Evolutionary conservation across 768 basidiomycete genomes (phyloP).

Genomic region (Boletus reticuloceps): DNA sequence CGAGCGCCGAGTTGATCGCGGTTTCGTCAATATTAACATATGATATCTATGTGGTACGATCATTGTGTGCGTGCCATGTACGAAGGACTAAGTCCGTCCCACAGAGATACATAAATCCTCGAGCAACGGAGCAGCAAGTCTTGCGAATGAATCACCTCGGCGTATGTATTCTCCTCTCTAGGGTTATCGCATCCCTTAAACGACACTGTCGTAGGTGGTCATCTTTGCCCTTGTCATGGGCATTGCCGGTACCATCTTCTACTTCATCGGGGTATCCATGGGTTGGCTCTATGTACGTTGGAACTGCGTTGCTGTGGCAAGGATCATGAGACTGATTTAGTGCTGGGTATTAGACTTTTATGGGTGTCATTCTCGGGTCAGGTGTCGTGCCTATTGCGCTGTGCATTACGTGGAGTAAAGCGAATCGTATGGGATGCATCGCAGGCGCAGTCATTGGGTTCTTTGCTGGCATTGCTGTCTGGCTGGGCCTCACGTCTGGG

Average conservation of each 20-base stretch:
- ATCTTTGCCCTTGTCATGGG: too few relatives aligned
- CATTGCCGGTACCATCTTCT: slow-evolving; percentile 82
- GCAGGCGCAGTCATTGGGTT: slow-evolving; percentile 72
- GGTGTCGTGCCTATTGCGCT: slow-evolving; percentile 87
- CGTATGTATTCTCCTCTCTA: too few relatives aligned
- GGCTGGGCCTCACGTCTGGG: slow-evolving; percentile 78
- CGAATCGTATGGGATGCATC: slow-evolving; percentile 84
- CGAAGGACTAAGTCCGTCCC: too few relatives aligned
- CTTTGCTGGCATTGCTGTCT: slow-evolving; percentile 66
- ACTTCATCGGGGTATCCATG: slow-evolving; percentile 88
- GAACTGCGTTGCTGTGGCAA: not conserved
- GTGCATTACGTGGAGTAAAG: slow-evolving; percentile 80
- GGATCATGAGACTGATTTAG: not conserved
- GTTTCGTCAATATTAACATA: too few relatives aligned
- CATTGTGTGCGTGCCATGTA: too few relatives aligned
- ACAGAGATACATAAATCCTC: too few relatives aligned
- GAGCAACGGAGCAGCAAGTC: too few relatives aligned
- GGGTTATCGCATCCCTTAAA: too few relatives aligned
- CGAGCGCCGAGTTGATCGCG: too few relatives aligned
- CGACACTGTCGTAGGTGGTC: too few relatives aligned
- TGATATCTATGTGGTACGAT: too few relatives aligned
- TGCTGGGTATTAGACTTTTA: slow-evolving; percentile 59
- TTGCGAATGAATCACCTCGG: too few relatives aligned
- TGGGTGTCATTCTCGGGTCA: slow-evolving; percentile 84
- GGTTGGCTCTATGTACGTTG: slow-evolving; percentile 84